These are phyloP conservation scores for Podosphaera leucotricha DNA, from an alignment of 2,329 filamentous ascomycete genomes.

Conservation along the genomic window DNA sequence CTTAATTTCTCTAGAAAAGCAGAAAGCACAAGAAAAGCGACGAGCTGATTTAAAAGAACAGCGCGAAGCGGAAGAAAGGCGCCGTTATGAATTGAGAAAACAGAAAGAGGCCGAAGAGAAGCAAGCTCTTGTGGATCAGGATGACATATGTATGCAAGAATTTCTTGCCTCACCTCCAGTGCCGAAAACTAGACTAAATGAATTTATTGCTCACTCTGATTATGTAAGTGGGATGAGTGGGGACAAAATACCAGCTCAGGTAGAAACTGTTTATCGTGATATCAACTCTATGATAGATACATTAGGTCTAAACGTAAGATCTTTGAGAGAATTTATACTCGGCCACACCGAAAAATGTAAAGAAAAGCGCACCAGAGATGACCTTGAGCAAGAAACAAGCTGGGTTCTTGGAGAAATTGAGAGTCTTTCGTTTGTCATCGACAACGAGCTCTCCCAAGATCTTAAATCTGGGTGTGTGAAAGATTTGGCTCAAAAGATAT, in stretches of 20 bases:
- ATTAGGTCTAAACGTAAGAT: constrained; percentile 62
- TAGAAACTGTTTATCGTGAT: constrained; percentile 49
- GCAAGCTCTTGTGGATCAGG: constrained; percentile 37
- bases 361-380: constrained; percentile 31
- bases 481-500: constrained; percentile 43
- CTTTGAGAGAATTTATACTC: constrained; percentile 30
- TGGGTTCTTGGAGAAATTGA: constrained; percentile 60
- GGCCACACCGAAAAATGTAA: constrained; percentile 37
- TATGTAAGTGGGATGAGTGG: constrained; percentile 21
- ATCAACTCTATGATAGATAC: constrained; percentile 91
- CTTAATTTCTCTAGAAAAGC: constrained; percentile 9
- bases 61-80: constrained; percentile 11
- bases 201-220: constrained; percentile 41
- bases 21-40: constrained; percentile 11
- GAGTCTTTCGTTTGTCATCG: constrained; percentile 40
- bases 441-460: constrained; percentile 35
- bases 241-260: constrained; percentile 36
- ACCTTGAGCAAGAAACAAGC: constrained; percentile 43
- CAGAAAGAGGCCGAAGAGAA: constrained; percentile 32
- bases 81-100: constrained; percentile 20
- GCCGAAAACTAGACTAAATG: constrained; percentile 37
- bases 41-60: constrained; percentile 17
- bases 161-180: constrained; percentile 35
- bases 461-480: constrained; percentile 46
- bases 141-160: constrained; percentile 43